Percentiles rank a stretch among this genome's conserved stretches.
Evolutionary conservation across 2,329 filamentous ascomycete genomes (phyloP).

Genomic region (Pseudocercospora pini-densiflorae): DNA sequence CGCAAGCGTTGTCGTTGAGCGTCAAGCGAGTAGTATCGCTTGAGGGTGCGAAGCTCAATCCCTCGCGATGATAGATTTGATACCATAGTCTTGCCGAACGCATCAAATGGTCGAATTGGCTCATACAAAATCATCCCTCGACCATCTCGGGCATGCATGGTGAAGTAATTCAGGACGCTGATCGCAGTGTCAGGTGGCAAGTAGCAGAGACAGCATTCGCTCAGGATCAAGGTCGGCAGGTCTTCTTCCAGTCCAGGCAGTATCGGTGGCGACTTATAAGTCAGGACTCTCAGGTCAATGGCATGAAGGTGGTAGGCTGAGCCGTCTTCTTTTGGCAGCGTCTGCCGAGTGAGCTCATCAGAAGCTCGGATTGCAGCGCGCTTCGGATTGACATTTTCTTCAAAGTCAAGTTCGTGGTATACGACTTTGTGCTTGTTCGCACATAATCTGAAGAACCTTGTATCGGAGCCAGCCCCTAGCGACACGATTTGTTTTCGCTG

Average conservation of each 20-base stretch:
- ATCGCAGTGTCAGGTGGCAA: conserved; percentile 69
- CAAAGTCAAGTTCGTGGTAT: conserved; percentile 95
- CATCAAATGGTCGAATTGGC: conserved; percentile 79
- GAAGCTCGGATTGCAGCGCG: conserved; percentile 32
- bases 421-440: conserved; percentile 55
- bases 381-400: conserved; percentile 58
- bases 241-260: conserved; percentile 55
- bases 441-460: conserved; percentile 77
- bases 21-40: conserved; percentile 68
- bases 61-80: conserved; percentile 81
- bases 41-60: conserved; percentile 83
- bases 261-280: conserved; percentile 34
- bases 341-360: conserved; percentile 27
- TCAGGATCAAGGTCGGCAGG: conserved; percentile 82
- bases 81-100: conserved; percentile 92
- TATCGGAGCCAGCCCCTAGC: conserved; percentile 92
- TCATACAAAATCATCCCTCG: conserved; percentile 80
- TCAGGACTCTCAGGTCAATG: conserved; percentile 70
- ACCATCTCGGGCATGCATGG: conserved; percentile 45
- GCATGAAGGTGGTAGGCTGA: conserved; percentile 59
- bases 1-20: conserved; percentile 72
- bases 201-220: conserved; percentile 96
- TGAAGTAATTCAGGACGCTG: conserved; percentile 45
- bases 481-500: conserved; percentile 75
- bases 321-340: conserved; percentile 27